phyloP scores from a whole-genome alignment of 768 basidiomycete species.

The Amanita brunnescens region DNA sequence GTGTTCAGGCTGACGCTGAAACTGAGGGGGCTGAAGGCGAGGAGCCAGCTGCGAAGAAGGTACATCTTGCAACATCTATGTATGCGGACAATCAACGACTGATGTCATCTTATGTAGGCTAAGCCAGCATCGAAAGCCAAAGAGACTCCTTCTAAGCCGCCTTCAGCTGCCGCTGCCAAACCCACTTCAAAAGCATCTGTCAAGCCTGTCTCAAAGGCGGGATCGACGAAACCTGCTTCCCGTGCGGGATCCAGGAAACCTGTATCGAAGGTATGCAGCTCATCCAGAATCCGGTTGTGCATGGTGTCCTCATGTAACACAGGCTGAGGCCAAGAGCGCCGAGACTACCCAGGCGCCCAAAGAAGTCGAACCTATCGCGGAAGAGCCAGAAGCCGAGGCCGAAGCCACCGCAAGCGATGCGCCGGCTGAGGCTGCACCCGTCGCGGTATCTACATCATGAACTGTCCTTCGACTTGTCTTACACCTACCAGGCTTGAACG shows the following conservation, averaged over 20 bases:
- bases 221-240: slow-evolving; percentile 34
- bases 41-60: slow-evolving; percentile 60
- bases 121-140: slow-evolving; percentile 35
- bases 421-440: slow-evolving; percentile 10
- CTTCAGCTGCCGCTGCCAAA: slow-evolving; percentile 19
- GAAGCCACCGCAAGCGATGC: slow-evolving; percentile 14
- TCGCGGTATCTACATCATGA: not conserved
- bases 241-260: slow-evolving; percentile 49
- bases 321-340: slow-evolving; percentile 33
- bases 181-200: slow-evolving; percentile 31
- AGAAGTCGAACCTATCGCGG: slow-evolving; percentile 41
- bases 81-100: slow-evolving; percentile 10
- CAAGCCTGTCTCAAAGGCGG: slow-evolving; percentile 34
- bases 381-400: slow-evolving; percentile 41
- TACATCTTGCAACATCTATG: slow-evolving; percentile 16
- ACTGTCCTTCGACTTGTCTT: not conserved
- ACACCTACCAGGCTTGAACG: not conserved
- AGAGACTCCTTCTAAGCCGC: slow-evolving; percentile 20
- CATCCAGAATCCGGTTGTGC: slow-evolving; percentile 5
- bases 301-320: slow-evolving; percentile 13
- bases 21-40: slow-evolving; percentile 6
- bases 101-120: slow-evolving; percentile 23
- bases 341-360: slow-evolving; percentile 27
- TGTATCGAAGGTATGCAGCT: slow-evolving; percentile 43
- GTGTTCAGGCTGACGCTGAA: slow-evolving; percentile 24